phyloP scores from a whole-genome alignment of 2,329 filamentous ascomycete genomes.

The Aspergillus texensis region DNA sequence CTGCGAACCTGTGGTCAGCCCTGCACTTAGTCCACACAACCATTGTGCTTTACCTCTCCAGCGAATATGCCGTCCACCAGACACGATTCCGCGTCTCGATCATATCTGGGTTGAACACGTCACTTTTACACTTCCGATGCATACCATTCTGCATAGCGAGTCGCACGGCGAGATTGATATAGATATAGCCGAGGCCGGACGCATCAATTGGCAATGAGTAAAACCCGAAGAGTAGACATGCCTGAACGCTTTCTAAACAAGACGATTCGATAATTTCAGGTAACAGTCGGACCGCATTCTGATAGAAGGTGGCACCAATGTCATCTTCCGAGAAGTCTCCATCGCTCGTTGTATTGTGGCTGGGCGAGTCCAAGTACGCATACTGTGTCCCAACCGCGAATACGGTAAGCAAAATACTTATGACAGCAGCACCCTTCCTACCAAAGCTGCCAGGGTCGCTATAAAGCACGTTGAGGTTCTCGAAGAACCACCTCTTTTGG shows the following conservation, averaged over 20 bases:
- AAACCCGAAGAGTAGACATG: slow-evolving; percentile 55
- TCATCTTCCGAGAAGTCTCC: slow-evolving; percentile 46
- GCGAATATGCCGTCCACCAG: slow-evolving; percentile 57
- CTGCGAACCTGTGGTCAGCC: slow-evolving; percentile 25
- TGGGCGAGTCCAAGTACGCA: slow-evolving; percentile 48
- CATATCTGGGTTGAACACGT: slow-evolving; percentile 43
- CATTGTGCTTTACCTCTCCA: slow-evolving; percentile 47
- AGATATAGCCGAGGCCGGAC: slow-evolving; percentile 55
- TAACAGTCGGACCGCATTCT: slow-evolving; percentile 52
- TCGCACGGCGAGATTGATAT: slow-evolving; percentile 54
- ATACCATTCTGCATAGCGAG: slow-evolving; percentile 59
- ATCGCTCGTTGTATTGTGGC: slow-evolving; percentile 9
- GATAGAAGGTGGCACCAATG: slow-evolving; percentile 55
- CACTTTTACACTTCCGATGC: slow-evolving; percentile 51
- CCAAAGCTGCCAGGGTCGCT: slow-evolving; percentile 38
- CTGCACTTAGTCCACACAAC: accelerated
- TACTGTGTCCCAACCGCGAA: slow-evolving; percentile 57
- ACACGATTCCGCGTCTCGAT: slow-evolving; percentile 54
- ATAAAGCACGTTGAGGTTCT: slow-evolving; percentile 48
- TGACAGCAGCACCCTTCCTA: slow-evolving; percentile 45
- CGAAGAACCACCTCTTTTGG: slow-evolving; percentile 48
- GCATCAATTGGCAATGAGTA: slow-evolving; percentile 56
- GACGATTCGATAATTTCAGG: slow-evolving; percentile 56
- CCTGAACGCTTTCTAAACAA: slow-evolving; percentile 57
- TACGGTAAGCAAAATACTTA: slow-evolving; percentile 52